Percentiles rank a stretch among this genome's conserved stretches.
These are phyloP conservation scores for Nannochloropsis salina DNA, from an alignment of 108 stramenopile genomes.

Conservation along the genomic window DNA sequence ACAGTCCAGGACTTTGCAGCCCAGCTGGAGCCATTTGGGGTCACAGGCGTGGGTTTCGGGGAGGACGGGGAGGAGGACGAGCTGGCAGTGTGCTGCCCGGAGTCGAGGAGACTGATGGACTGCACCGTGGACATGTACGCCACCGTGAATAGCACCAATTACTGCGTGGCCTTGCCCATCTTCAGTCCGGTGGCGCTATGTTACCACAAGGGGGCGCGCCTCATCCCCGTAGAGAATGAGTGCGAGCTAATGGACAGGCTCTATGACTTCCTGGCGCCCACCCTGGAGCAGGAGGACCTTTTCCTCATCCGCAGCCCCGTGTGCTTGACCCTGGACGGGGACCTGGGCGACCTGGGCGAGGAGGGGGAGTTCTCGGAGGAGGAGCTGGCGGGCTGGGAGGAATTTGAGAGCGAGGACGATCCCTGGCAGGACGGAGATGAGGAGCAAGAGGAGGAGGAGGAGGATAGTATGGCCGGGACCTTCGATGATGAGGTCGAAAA, in stretches of 20 bases:
- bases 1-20: background rate
- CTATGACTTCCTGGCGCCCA: background rate
- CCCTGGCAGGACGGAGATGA: background rate
- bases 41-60: background rate
- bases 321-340: conserved; percentile 16
- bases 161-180: conserved; percentile 19
- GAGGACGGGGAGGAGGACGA: background rate
- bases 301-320: conserved; percentile 14
- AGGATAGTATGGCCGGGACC: background rate
- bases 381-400: conserved; percentile 13
- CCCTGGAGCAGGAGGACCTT: conserved; percentile 3
- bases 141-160: background rate
- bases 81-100: conserved; percentile 12
- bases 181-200: background rate
- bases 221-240: background rate
- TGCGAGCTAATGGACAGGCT: conserved; percentile 1
- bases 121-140: conserved; percentile 1
- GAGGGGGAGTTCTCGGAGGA: background rate
- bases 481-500: background rate
- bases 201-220: conserved; percentile 1
- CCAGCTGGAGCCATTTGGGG: conserved; percentile 16
- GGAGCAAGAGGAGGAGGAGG: background rate
- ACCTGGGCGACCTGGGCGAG: conserved; percentile 4
- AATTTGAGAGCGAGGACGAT: conserved; percentile 2
- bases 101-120: background rate